phyloP scores from a whole-genome alignment of 2,329 filamentous ascomycete species.

The Cephalotrichum gorgonifer region DNA sequence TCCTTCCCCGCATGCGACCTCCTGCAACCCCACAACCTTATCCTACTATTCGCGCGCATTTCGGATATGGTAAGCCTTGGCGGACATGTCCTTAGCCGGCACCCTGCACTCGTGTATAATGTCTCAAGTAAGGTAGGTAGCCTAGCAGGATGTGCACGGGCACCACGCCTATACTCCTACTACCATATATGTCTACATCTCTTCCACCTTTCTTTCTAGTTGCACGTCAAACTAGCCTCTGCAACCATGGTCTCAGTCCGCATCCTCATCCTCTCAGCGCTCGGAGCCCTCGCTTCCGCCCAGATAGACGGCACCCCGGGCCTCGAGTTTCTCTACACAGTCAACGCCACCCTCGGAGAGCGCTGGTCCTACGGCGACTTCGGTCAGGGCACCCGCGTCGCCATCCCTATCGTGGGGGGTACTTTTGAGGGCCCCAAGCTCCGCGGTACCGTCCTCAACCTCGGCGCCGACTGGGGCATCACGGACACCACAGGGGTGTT shows the following conservation, averaged over 20 bases:
- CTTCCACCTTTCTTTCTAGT: no score
- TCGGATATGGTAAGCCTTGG: no score
- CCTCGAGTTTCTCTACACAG: slow-evolving; percentile 4
- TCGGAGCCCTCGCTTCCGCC: not conserved
- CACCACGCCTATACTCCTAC: no score
- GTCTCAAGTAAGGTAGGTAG: no score
- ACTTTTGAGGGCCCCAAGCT: slow-evolving; percentile 23
- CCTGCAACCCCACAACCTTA: no score
- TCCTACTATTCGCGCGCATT: no score
- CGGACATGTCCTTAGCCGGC: no score
- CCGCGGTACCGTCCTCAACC: slow-evolving; percentile 16
- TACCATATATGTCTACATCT: no score
- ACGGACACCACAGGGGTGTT: slow-evolving; percentile 23
- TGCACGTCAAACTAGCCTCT: no score
- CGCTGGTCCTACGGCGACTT: slow-evolving; percentile 20
- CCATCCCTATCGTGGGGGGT: slow-evolving; percentile 23
- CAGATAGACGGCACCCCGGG: not conserved
- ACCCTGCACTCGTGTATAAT: no score
- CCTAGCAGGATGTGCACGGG: no score
- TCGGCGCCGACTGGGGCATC: slow-evolving; percentile 25
- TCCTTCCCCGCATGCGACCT: no score
- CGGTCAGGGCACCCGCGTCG: slow-evolving; percentile 18
- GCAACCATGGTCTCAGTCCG: not conserved
- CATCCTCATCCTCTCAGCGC: not conserved
- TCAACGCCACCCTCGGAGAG: slow-evolving; percentile 2